Evolutionary conservation across 2,329 filamentous ascomycete species (phyloP).

Genomic region (Dothideomycetidae sp.): DNA sequence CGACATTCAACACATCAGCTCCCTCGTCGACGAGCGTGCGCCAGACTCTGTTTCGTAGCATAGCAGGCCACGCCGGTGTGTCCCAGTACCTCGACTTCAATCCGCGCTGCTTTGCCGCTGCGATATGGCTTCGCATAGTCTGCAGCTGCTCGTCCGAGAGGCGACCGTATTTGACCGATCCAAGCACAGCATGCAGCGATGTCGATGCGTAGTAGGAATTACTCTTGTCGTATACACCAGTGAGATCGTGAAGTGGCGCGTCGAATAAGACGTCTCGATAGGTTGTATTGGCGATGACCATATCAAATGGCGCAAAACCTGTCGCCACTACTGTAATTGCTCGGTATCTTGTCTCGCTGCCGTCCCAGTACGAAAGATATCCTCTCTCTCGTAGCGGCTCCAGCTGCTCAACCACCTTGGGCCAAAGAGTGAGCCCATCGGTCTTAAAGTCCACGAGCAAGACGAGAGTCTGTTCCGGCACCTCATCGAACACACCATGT

Average conservation of each 20-base stretch:
- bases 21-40: slow-evolving; percentile 38
- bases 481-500: slow-evolving; percentile 38
- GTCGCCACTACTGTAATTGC: slow-evolving; percentile 57
- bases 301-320: slow-evolving; percentile 47
- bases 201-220: slow-evolving; percentile 56
- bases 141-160: slow-evolving; percentile 34
- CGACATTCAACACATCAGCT: slow-evolving; percentile 43
- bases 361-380: slow-evolving; percentile 37
- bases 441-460: slow-evolving; percentile 60
- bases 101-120: slow-evolving; percentile 36
- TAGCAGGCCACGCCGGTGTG: slow-evolving; percentile 40
- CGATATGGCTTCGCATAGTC: slow-evolving; percentile 37
- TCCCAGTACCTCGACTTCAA: slow-evolving; percentile 45
- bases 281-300: slow-evolving; percentile 38
- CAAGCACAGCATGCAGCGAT: slow-evolving; percentile 42
- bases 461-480: slow-evolving; percentile 32
- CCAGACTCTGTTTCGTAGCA: slow-evolving; percentile 42
- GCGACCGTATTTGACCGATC: slow-evolving; percentile 29
- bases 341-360: slow-evolving; percentile 36
- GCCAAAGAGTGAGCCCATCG: slow-evolving; percentile 37
- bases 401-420: slow-evolving; percentile 40
- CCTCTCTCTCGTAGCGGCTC: slow-evolving; percentile 43
- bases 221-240: slow-evolving; percentile 33
- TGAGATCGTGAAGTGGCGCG: slow-evolving; percentile 39
- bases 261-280: slow-evolving; percentile 50